These are phyloP conservation scores for Golubevia pallescens DNA, from an alignment of 1,284 basidiomycete species.

Conservation along the genomic window DNA sequence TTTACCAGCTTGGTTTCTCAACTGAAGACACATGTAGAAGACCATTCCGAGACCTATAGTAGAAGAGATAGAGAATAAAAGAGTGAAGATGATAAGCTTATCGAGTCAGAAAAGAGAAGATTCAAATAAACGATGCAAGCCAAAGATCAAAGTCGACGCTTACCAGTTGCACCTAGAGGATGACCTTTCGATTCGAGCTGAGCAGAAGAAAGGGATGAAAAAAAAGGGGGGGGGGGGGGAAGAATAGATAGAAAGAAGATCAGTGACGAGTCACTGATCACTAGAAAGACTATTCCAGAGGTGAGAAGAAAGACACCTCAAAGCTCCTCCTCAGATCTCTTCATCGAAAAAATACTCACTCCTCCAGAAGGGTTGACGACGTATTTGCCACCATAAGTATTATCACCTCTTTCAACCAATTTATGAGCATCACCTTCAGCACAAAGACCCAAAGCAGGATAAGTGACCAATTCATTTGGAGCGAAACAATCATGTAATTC, in stretches of 20 bases:
- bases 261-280: too few relatives aligned
- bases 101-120: too few relatives aligned
- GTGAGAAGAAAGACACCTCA: too few relatives aligned
- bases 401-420: conserved; percentile 51
- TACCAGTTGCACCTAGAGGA: conserved; percentile 82
- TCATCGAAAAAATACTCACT: not conserved
- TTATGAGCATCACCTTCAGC: conserved; percentile 51
- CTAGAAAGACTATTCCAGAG: too few relatives aligned
- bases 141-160: too few relatives aligned
- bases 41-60: conserved; percentile 84
- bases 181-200: conserved; percentile 82
- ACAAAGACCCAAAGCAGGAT: conserved; percentile 48
- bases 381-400: conserved; percentile 77
- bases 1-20: conserved; percentile 54
- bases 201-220: too few relatives aligned
- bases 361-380: conserved; percentile 86
- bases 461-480: conserved; percentile 54
- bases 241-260: too few relatives aligned
- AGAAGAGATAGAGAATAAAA: too few relatives aligned
- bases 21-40: conserved; percentile 79
- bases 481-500: conserved; percentile 59
- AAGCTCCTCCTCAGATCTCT: too few relatives aligned
- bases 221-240: too few relatives aligned
- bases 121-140: too few relatives aligned
- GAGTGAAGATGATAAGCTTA: too few relatives aligned